Percentiles rank a stretch among this genome's conserved stretches.
Evolutionary conservation across 345 rosid genomes (phyloP).

Genomic region (Aethionema arabicum): DNA sequence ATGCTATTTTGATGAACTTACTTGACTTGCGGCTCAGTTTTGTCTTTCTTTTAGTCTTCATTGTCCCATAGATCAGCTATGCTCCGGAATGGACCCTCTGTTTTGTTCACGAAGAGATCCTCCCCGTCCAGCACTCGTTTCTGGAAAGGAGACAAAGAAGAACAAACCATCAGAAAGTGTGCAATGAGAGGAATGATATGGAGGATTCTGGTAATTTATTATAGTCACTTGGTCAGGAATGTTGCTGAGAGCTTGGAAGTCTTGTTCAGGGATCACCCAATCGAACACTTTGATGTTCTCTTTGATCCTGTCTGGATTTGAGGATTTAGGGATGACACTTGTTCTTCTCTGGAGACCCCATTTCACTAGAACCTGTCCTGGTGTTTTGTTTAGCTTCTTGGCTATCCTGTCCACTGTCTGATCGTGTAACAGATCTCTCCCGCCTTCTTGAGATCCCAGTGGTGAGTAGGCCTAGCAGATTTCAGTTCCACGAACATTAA

Average conservation of each 20-base stretch:
- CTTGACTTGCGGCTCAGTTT: not conserved
- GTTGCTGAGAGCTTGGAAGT: constrained; percentile 48
- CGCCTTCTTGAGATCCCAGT: constrained; percentile 50
- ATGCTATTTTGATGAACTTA: not conserved
- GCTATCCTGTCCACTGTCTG: constrained; percentile 44
- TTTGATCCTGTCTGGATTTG: constrained; percentile 47
- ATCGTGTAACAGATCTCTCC: constrained; percentile 53
- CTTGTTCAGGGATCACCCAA: constrained; percentile 49
- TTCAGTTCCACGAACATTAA: not conserved
- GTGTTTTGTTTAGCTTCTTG: constrained; percentile 53
- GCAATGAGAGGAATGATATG: constrained; percentile 14
- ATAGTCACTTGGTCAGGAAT: constrained; percentile 37
- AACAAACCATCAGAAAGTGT: not conserved
- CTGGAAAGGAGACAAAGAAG: constrained; percentile 29
- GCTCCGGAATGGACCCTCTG: constrained; percentile 42
- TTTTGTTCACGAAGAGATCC: constrained; percentile 46
- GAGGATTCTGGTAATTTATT: not conserved
- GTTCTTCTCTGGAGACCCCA: constrained; percentile 64
- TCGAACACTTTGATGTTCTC: constrained; percentile 51
- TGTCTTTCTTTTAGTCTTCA: constrained; percentile 38
- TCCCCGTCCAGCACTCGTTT: constrained; percentile 50
- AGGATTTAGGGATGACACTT: constrained; percentile 54
- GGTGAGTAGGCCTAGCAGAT: constrained; percentile 50
- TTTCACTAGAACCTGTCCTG: constrained; percentile 50
- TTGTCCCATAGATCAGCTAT: constrained; percentile 63